Percentiles rank a stretch among this genome's conserved stretches.
phyloP scores from a whole-genome alignment of 306 rosid species.

The Carpinus viminea region DNA sequence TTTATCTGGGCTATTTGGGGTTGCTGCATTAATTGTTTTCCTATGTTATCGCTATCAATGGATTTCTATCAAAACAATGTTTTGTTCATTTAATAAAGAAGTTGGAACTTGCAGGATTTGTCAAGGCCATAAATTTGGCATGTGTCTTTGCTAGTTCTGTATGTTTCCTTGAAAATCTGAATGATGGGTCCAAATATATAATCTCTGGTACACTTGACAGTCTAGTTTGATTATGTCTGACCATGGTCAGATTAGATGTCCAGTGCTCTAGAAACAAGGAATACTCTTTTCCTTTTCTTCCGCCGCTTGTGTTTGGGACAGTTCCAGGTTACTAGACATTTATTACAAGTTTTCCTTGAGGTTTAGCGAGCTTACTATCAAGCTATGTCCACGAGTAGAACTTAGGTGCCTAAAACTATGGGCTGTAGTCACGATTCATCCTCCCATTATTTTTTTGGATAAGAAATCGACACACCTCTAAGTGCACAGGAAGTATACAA shows the following conservation, averaged over 20 bases:
- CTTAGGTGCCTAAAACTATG: neutral
- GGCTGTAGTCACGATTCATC: neutral
- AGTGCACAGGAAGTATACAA: too few species aligned
- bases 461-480: too few species aligned
- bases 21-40: neutral
- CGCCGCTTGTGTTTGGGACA: neutral
- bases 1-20: neutral
- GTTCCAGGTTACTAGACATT: neutral
- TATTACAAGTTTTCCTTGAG: neutral
- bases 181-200: neutral
- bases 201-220: neutral
- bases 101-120: neutral
- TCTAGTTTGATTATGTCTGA: neutral
- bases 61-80: neutral
- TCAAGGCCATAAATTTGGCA: neutral
- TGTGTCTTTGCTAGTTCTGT: neutral
- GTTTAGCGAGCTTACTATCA: neutral
- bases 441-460: neutral
- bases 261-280: constrained; percentile 1
- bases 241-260: neutral
- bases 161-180: neutral
- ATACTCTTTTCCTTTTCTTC: neutral
- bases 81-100: neutral
- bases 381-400: neutral
- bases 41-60: neutral